phyloP scores from a whole-genome alignment of 1,139 yeast species.

The Geotrichum fermentans region DNA sequence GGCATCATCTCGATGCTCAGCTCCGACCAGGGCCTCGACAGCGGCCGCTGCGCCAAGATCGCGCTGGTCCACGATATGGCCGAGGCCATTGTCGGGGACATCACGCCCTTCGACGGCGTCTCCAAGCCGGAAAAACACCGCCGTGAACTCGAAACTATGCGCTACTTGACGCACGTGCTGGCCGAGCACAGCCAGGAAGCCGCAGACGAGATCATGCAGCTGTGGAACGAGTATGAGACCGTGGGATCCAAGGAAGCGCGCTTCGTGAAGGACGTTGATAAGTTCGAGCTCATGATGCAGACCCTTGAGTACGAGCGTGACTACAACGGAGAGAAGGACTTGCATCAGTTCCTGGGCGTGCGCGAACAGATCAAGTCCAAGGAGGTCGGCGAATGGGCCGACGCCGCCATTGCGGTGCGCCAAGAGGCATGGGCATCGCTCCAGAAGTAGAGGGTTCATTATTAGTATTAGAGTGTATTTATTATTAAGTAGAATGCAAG shows the following conservation, averaged over 20 bases:
- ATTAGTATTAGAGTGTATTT: constrained; percentile 3
- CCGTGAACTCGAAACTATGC: constrained; percentile 71
- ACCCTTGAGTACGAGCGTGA: constrained; percentile 81
- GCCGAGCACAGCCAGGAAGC: constrained; percentile 59
- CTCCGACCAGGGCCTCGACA: constrained; percentile 45
- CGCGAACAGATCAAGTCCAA: constrained; percentile 60
- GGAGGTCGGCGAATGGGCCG: constrained; percentile 68
- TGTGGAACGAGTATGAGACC: constrained; percentile 90
- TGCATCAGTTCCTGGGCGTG: constrained; percentile 67
- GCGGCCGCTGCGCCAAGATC: constrained; percentile 69
- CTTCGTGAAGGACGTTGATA: constrained; percentile 90
- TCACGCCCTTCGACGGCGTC: constrained; percentile 80
- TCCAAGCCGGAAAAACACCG: constrained; percentile 68
- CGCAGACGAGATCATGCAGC: constrained; percentile 60
- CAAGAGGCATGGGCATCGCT: constrained; percentile 39
- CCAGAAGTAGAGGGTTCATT: background rate
- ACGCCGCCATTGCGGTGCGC: constrained; percentile 59
- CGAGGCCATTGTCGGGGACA: constrained; percentile 89
- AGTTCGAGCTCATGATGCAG: constrained; percentile 85
- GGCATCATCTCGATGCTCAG: constrained; percentile 67
- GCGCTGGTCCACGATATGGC: constrained; percentile 93
- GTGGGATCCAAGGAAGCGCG: constrained; percentile 77
- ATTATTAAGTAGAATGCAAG: background rate
- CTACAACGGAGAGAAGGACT: constrained; percentile 50
- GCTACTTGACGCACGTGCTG: constrained; percentile 58